Percentiles rank a stretch among this genome's conserved stretches.
Conservation (phyloP, 208 protist species). For the Wallacemonas sp. region DNA sequence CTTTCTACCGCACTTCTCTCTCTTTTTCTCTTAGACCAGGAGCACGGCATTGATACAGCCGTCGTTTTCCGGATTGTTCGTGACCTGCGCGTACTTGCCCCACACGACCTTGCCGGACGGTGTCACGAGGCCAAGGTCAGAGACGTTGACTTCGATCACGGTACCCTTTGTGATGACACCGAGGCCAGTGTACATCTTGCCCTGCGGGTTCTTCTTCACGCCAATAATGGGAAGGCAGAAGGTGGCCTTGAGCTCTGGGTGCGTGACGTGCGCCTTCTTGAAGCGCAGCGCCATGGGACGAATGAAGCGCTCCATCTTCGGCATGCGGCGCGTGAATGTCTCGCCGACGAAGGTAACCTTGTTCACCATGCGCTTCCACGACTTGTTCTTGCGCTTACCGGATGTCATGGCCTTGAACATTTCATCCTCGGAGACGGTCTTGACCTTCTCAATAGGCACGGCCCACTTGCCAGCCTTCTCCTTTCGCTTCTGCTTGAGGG, state of each 20-base stretch:
- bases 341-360: conserved; percentile 99
- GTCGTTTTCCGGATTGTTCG: conserved; percentile 99
- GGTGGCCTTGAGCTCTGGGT: conserved; percentile 99
- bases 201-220: conserved; percentile 99
- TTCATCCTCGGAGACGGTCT: conserved; percentile 98
- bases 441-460: conserved; percentile 99
- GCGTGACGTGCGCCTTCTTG: conserved; percentile 99
- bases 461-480: conserved; percentile 99
- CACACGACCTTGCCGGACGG: conserved; percentile 99
- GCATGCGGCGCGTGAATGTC: conserved; percentile 99
- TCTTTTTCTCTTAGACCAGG: conserved; percentile 93
- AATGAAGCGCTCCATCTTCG: conserved; percentile 99
- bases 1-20: too few relatives aligned
- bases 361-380: conserved; percentile 99
- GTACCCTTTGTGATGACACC: conserved; percentile 99
- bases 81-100: conserved; percentile 99
- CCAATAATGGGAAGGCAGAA: conserved; percentile 99
- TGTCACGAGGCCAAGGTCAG: conserved; percentile 99
- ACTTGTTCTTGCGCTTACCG: conserved; percentile 96
- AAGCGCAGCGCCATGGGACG: conserved; percentile 98
- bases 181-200: conserved; percentile 98
- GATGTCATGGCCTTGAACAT: conserved; percentile 98
- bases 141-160: conserved; percentile 99
- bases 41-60: conserved; percentile 99
- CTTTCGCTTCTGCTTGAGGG: conserved; percentile 99